Evolutionary conservation across 176 grass and related monocot species (phyloP), one percentile per base, ranked within the genome.

Genomic region (Oryza brachyantha): DNA sequence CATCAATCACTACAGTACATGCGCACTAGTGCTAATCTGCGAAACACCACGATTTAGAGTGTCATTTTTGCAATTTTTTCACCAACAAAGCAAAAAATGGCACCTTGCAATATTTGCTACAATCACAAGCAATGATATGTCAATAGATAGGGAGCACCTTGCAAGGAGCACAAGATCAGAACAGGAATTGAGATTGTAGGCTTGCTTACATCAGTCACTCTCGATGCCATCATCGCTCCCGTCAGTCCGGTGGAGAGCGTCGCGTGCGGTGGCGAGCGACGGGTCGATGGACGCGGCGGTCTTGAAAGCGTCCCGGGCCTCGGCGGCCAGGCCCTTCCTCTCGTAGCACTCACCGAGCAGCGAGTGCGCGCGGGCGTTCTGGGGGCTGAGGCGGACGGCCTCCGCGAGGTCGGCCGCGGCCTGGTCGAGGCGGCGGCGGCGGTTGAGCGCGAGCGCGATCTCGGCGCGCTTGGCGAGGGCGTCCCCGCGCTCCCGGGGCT

Each of bases 261-360:
- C 78, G 5, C 65, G 77, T 13, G 84, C 92, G 22, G 63, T 54
- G 21, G 70, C 74, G 31, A 92, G 41, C 46, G 50, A 55, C 7
- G 50, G 50, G 21, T 55, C 50, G 21, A 55, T 79, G 35, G 60
- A 79, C 22, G 85, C 63, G 13, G 96, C 96, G 8, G 74, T 77
- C 83, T 86, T 83, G 79, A 94, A 98, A 17, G 92, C 88, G 1
- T 75, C 69, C 55, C 68, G 72, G 29, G 96, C 96, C 64, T 88
- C 78, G 5, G 71, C 74, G 8, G 75, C 4, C 26, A 85, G 46
- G 7, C 77, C 83, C 84, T 84, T 98, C 80, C 77, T 85, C 90
- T 94, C 90, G 61, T 87, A 94, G 79, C 95, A 94, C 74, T 94
- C 88, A 0, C 90, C 92, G 0, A 98, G 95, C 34, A 92, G 79